Base-by-base conservation (phyloP, 176 grass and related monocot species). In the Musa acuminata region DNA sequence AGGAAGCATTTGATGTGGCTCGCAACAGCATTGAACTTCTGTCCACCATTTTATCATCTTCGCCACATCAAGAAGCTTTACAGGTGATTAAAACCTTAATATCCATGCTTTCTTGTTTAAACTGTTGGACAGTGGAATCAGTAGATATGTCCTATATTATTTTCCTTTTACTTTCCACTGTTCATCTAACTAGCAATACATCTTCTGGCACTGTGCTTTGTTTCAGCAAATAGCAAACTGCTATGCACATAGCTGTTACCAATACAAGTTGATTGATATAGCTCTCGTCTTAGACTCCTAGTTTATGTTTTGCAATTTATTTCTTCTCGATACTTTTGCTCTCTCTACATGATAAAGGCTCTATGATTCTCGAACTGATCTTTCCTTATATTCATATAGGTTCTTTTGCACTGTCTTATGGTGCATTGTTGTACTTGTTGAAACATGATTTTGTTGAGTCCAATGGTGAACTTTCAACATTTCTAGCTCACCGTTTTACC, bases 41-140 rank as follows among this genome's bases (percentile, higher is more conserved):
- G 86, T 89, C 89, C 26, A 92, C 89, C 72, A 89, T 96, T 80
- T 83, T 96, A 60, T 96, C 92, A n/a, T 92, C 92, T 62, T 96
- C 92, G 55, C 92, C 92, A 52, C 81, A 88, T 72, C 87, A 92
- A 82, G 92, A 92, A 84, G 89, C 80, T 87, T 84, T 96, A 84
- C 92, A 96, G 92, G 92, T 96, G 75, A 76, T 35, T 68, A 10
- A 25, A 65, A 24, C 62, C 22, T 27, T 11, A 65, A 65, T 3
- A 26, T 65, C 62, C 62, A 65, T 22, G 19, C 20, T 65, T 26
- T 65, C 10, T 64, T 65, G 1, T 65, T 65, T 65, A 11, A 64
- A 24, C 35, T 65, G 19, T 65, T 65, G 22, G 12, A 10, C 16
- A 65, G 62, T 25, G 35, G 35, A 43, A 43, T 43, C 35, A 43